phyloP scores from a whole-genome alignment of 1,284 basidiomycete genomes.

The Apiotrichum brassicae region DNA sequence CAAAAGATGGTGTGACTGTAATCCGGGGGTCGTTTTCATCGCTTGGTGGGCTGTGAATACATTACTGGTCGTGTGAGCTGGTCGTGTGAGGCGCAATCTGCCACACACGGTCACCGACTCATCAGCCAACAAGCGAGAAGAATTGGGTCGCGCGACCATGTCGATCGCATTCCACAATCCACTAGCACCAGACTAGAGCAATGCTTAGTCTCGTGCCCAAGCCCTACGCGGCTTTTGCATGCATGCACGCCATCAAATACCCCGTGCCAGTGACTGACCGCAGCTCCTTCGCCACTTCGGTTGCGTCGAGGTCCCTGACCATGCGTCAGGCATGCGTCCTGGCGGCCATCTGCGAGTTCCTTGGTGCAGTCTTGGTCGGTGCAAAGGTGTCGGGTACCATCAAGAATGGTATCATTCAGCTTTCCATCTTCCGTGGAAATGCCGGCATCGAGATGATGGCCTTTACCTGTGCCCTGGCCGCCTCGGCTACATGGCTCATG shows the following conservation, averaged over 20 bases:
- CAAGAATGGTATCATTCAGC: conserved; percentile 47
- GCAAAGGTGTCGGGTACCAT: conserved; percentile 48
- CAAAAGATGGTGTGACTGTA: too few relatives aligned
- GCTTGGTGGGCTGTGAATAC: too few relatives aligned
- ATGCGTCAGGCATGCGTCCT: conserved; percentile 47
- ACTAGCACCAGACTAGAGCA: too few relatives aligned
- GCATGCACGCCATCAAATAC: too few relatives aligned
- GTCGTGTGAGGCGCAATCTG: background rate
- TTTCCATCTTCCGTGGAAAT: conserved; percentile 44
- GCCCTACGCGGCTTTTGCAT: too few relatives aligned
- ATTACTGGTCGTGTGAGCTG: background rate
- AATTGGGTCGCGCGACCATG: too few relatives aligned
- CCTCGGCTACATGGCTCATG: conserved; percentile 46
- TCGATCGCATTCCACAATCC: too few relatives aligned
- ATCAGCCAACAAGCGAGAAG: too few relatives aligned
- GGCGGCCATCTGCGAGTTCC: conserved; percentile 49
- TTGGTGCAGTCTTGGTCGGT: conserved; percentile 48
- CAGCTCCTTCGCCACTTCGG: conserved; percentile 48
- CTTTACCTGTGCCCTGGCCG: conserved; percentile 47
- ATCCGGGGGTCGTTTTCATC: too few relatives aligned
- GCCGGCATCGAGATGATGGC: conserved; percentile 49
- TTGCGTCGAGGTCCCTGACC: conserved; percentile 48
- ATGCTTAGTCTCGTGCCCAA: too few relatives aligned
- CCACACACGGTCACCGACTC: background rate
- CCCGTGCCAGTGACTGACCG: too few relatives aligned